Evolutionary conservation across 1,284 basidiomycete species (phyloP), one percentile per base, ranked within the genome.

Genomic region (Pisolithus thermaeus): DNA sequence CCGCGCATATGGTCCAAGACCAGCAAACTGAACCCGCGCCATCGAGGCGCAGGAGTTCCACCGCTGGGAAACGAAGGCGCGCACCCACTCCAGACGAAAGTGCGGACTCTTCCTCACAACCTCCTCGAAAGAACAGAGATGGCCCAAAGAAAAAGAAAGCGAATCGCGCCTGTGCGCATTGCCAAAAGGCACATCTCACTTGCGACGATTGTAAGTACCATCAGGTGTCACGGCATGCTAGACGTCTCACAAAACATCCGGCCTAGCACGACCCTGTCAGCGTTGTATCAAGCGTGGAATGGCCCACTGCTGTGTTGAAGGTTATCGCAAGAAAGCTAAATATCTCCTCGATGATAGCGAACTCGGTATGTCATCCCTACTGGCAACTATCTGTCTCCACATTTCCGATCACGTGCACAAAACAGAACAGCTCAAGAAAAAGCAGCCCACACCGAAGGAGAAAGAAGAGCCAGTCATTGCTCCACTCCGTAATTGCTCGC

Each of bases 271-370:
- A 51, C 96, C 96, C 25, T 99, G 96, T 72, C 87, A 90, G 60
- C 83, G 96, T 45, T 99, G 96, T 66, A 79, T 93, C 49, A 97
- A 96, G 72, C 94, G 96, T 58, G 93, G 93, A 16, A 86, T 96
- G 61, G 87, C 85, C 6, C 82, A 84, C 53, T 87, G 84, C 54
- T 99, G 96, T 66, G 87, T 87, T 37, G 96, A 99, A 65, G 96
- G 96, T 0, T 88, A 92, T 58, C 81, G 96, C 59, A 99, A 99
- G 74, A 97, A 97, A 72, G 96, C 96, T 23, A 99, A 99, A 68
- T 99, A 98, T 69, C 80, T 97, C 16, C 75, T 94, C 56, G 92
- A 96, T 67, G 92, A 94, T 46, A 89, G 91, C 43, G 93, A 97
- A 67, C 82, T 93, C 52, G 86, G 92, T 92, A 64, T 60, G 83